phyloP scores from a whole-genome alignment of 2,329 filamentous ascomycete species.

The Pezicula neosporulosa region DNA sequence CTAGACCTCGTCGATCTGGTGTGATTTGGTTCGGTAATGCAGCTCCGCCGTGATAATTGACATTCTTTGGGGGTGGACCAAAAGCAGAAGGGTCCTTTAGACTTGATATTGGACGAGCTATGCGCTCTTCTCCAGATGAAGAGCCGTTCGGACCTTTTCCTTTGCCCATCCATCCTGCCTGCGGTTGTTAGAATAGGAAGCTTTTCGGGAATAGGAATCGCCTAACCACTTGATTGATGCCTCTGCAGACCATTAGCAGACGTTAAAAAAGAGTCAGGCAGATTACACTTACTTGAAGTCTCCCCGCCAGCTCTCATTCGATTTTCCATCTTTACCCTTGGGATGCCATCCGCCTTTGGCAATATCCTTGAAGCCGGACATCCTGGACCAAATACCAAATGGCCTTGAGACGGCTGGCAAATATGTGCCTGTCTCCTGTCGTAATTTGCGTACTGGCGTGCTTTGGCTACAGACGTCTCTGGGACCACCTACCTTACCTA shows the following conservation, averaged over 20 bases:
- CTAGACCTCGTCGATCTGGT: conserved; percentile 34
- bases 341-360: conserved; percentile 52
- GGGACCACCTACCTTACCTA: too few species aligned
- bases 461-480: conserved; percentile 4
- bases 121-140: conserved; percentile 12
- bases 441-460: conserved; percentile 4
- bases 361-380: conserved; percentile 43
- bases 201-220: conserved; percentile 1
- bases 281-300: conserved; percentile 23
- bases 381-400: conserved; percentile 13
- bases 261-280: background rate
- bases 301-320: conserved; percentile 48
- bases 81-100: conserved; percentile 64
- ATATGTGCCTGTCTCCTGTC: background rate
- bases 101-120: conserved; percentile 49
- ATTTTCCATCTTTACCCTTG: conserved; percentile 45
- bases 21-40: conserved; percentile 24
- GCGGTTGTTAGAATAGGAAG: background rate
- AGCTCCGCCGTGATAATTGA: conserved; percentile 26
- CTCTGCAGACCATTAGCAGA: conserved; percentile 5
- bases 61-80: conserved; percentile 61
- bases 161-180: conserved; percentile 31
- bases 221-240: conserved; percentile 27
- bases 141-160: conserved; percentile 20
- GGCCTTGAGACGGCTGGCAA: background rate